Conservation (phyloP, 352 stramenopile species). For the Phytophthora crassamura region DNA sequence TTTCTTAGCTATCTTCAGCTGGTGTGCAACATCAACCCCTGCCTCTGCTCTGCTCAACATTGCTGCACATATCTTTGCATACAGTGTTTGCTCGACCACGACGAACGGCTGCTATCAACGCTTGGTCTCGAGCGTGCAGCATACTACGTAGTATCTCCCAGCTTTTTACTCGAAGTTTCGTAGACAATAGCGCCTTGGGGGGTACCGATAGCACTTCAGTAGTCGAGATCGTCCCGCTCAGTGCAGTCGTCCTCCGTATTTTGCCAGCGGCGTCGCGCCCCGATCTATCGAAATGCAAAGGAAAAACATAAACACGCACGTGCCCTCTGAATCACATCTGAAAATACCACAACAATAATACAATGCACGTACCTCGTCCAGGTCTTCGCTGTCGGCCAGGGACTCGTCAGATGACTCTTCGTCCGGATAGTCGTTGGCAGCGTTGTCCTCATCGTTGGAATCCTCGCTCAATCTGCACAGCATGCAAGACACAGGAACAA, state of each 20-base stretch:
- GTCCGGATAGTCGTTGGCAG: slow-evolving; percentile 84
- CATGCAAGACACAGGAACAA: slow-evolving; percentile 22
- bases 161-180: no score
- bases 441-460: slow-evolving; percentile 86
- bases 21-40: no score
- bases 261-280: slow-evolving; percentile 25
- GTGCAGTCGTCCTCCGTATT: slow-evolving; percentile 34
- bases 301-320: slow-evolving; percentile 19
- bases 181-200: no score
- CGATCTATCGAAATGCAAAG: slow-evolving; percentile 33
- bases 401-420: slow-evolving; percentile 72
- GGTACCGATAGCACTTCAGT: slow-evolving; percentile 14
- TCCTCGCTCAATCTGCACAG: slow-evolving; percentile 73
- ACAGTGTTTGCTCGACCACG: no score
- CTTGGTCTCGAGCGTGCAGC: no score
- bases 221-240: slow-evolving; percentile 39
- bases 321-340: slow-evolving; percentile 12
- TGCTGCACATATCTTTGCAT: no score
- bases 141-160: no score
- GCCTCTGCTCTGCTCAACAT: no score
- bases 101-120: no score
- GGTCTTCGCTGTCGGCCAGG: slow-evolving; percentile 39
- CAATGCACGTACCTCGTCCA: slow-evolving; percentile 40
- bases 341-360: slow-evolving; percentile 3
- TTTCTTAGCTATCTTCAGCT: no score